A percentile compares a stretch with the other conserved stretches of the same genome.
Conservation (phyloP, 2,329 filamentous ascomycete species). For the Ceratocystis smalleyi region DNA sequence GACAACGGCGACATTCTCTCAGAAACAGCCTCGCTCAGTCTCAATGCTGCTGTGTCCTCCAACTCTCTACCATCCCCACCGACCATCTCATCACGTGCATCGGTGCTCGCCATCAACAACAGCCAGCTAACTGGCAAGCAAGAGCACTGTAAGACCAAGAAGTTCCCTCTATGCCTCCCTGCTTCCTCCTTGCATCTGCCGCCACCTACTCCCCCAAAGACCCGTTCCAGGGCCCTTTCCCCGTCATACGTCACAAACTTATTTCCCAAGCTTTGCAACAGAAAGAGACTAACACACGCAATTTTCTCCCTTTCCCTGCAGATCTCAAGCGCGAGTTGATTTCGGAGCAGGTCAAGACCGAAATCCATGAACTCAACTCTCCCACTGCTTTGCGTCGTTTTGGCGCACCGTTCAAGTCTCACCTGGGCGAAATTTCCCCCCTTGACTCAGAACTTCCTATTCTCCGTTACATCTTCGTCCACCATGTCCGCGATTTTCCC, state of each 20-base stretch:
- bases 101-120: constrained; percentile 21
- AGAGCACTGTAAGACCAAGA: constrained; percentile 63
- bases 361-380: constrained; percentile 85
- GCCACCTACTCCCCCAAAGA: background rate
- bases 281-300: background rate
- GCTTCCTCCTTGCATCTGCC: background rate
- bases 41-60: background rate
- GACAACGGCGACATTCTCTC: background rate
- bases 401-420: constrained; percentile 85
- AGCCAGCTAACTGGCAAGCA: constrained; percentile 74
- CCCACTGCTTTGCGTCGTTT: constrained; percentile 90
- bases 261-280: background rate
- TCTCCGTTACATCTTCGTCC: constrained; percentile 89
- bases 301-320: constrained; percentile 24
- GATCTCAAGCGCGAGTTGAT: constrained; percentile 94
- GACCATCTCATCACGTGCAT: constrained; percentile 20
- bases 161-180: constrained; percentile 14
- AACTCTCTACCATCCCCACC: background rate
- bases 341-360: constrained; percentile 71
- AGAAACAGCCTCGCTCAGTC: background rate
- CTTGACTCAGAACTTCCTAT: constrained; percentile 89
- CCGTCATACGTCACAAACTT: background rate
- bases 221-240: background rate
- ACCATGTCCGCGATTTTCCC: constrained; percentile 94
- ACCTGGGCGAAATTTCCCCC: constrained; percentile 81